These are phyloP conservation scores for Pestalotiopsis sp. DNA, from an alignment of 2,329 filamentous ascomycete genomes.

Conservation along the genomic window DNA sequence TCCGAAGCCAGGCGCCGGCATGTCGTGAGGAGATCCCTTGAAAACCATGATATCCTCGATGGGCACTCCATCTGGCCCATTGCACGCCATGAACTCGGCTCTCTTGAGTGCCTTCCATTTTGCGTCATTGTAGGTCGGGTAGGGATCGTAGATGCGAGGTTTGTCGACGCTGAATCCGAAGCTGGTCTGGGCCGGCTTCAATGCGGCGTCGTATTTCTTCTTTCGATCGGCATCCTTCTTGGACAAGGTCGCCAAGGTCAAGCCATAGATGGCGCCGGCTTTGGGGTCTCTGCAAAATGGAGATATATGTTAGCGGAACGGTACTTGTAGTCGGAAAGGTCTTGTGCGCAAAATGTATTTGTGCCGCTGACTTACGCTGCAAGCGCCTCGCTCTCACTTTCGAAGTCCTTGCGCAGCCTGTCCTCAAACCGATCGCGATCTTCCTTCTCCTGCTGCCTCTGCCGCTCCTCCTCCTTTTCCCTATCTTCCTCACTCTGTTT, in stretches of 20 bases:
- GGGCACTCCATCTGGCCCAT: constrained; percentile 63
- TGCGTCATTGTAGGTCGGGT: constrained; percentile 69
- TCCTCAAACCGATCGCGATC: constrained; percentile 37
- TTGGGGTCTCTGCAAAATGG: constrained; percentile 32
- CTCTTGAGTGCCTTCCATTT: constrained; percentile 56
- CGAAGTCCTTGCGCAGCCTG: constrained; percentile 29
- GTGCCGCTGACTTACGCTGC: constrained; percentile 33
- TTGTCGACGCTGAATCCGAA: constrained; percentile 46
- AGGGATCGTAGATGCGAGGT: constrained; percentile 68
- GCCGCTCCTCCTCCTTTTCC: constrained; percentile 17
- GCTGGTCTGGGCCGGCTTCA: constrained; percentile 34
- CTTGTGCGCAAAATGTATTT: not conserved
- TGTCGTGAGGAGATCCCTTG: constrained; percentile 60
- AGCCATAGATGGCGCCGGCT: constrained; percentile 59
- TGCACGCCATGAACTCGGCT: constrained; percentile 65
- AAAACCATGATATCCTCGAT: constrained; percentile 67
- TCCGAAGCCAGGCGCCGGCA: constrained; percentile 65
- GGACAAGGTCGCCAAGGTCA: constrained; percentile 52
- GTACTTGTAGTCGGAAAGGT: constrained; percentile 22
- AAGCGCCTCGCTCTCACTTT: constrained; percentile 43
- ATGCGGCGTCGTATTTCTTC: constrained; percentile 30
- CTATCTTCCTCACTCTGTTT: not conserved
- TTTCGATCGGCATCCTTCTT: constrained; percentile 35
- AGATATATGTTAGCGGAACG: not conserved
- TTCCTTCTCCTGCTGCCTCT: constrained; percentile 29